These are phyloP conservation scores for Pythium phragmitis DNA, from an alignment of 352 stramenopile species.

Conservation along the genomic window DNA sequence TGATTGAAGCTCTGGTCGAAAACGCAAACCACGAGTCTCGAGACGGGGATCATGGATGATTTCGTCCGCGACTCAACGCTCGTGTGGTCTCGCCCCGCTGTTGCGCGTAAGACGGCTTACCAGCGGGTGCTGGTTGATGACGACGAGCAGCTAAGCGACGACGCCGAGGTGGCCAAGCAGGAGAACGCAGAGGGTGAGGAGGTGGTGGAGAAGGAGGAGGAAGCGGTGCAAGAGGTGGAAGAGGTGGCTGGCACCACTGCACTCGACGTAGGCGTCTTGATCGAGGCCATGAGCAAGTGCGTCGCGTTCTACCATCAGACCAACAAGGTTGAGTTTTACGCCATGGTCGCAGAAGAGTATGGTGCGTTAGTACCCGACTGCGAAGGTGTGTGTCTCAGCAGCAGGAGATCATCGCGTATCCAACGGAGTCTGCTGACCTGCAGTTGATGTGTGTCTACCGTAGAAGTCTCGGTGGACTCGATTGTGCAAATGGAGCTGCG, in stretches of 20 bases:
- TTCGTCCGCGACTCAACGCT: neutral
- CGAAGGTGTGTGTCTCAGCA: slow-evolving; percentile 10
- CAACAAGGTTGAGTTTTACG: slow-evolving; percentile 22
- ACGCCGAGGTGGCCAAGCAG: neutral
- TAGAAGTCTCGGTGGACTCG: slow-evolving; percentile 1
- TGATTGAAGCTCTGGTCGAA: slow-evolving; percentile 13
- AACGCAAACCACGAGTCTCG: neutral
- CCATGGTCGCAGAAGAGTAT: slow-evolving; percentile 24
- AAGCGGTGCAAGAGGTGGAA: neutral
- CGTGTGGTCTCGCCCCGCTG: neutral
- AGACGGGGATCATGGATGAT: neutral
- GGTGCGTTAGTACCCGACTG: neutral
- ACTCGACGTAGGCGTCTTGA: slow-evolving; percentile 16
- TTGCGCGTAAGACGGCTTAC: neutral
- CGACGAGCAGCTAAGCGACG: neutral
- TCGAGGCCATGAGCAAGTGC: slow-evolving; percentile 25
- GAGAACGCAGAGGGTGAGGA: neutral
- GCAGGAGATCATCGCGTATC: neutral
- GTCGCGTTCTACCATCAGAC: slow-evolving; percentile 22
- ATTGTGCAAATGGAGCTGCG: slow-evolving; percentile 1
- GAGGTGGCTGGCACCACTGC: neutral
- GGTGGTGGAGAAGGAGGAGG: neutral
- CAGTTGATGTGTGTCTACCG: neutral
- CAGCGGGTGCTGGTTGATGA: neutral
- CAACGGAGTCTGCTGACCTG: neutral